phyloP scores from a whole-genome alignment of 116 monocot genomes.

The Trichopus zeylanicus region DNA sequence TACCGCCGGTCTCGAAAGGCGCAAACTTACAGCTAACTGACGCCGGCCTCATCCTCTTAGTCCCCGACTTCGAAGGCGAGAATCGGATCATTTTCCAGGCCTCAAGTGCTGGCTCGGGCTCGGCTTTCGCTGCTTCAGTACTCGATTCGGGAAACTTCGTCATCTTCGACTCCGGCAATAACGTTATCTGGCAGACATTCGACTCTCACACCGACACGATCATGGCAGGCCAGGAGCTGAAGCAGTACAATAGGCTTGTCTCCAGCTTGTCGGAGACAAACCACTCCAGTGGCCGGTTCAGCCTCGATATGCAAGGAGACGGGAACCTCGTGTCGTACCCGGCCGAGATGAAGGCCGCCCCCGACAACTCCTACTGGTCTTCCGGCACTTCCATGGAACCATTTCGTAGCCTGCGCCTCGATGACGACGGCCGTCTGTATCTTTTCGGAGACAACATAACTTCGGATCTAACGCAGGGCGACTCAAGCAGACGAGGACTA shows the following conservation, averaged over 20 bases:
- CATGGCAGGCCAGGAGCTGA: conserved; percentile 12
- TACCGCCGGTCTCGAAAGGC: too few species aligned
- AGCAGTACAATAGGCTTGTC: not conserved
- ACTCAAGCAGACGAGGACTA: not conserved
- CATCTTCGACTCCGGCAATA: too few species aligned
- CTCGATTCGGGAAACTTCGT: too few species aligned
- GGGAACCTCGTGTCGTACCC: conserved; percentile 15
- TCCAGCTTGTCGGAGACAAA: conserved; percentile 18
- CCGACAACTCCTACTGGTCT: conserved; percentile 24
- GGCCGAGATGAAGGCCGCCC: not conserved
- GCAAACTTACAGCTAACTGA: too few species aligned
- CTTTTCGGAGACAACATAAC: not conserved
- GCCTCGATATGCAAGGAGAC: conserved; percentile 13
- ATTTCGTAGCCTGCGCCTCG: conserved; percentile 2
- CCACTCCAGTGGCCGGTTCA: conserved; percentile 20
- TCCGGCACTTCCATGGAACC: not conserved
- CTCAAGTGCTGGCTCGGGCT: too few species aligned
- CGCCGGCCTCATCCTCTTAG: too few species aligned
- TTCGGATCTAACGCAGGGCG: not conserved
- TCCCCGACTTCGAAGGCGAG: too few species aligned
- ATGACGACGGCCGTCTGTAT: conserved; percentile 6
- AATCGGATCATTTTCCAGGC: too few species aligned
- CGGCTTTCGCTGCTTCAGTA: too few species aligned
- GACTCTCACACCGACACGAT: not conserved
- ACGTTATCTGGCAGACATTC: too few species aligned